Evolutionary conservation across 2,329 filamentous ascomycete genomes (phyloP), one percentile per base, ranked within the genome.

Genomic region (Mollisiaceae sp.): DNA sequence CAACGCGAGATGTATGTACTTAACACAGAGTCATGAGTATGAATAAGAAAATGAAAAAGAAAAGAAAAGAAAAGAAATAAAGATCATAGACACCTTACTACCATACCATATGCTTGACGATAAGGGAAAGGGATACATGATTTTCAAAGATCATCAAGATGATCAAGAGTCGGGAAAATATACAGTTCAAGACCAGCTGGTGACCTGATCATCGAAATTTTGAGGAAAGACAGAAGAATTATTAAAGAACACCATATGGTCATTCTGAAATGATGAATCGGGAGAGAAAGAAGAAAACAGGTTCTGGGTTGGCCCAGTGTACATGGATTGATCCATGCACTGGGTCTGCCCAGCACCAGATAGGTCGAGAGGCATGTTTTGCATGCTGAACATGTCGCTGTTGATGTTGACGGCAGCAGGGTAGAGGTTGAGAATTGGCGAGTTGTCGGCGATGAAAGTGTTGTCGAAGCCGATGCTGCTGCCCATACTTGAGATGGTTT

Each of bases 291-390:
- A 59, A 63, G 70, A 59, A 68, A 74, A 71, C 38, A 56, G 65
- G 54, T 65, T 68, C 66, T 72, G 71, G 12, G 27, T 45, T 18
- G 66, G 63, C 24, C 58, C 45, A 60, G 59, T 65, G 59, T 71
- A 69, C 70, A 73, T 70, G 67, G 70, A 65, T 56, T 66, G 47
- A 60, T 70, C 67, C 69, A 71, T 72, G 65, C 59, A 66, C n/a
- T 52, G 57, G 32, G 45, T 59, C 59, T 70, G 70, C 60, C 65
- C 60, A 24, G 60, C 36, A 47, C 59, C 56, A 50, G 65, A 56
- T 22, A 65, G 62, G 55, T 72, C 63, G 59, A 69, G 60, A 6
- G 67, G 62, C 65, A 70, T 70, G 27, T 32, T 32, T 61, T 64
- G 64, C 56, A 66, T 65, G 60, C 57, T 62, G 43, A 63, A 69